Evolutionary conservation across 106 monocot genomes (phyloP).

Genomic region (Posidonia australis): DNA sequence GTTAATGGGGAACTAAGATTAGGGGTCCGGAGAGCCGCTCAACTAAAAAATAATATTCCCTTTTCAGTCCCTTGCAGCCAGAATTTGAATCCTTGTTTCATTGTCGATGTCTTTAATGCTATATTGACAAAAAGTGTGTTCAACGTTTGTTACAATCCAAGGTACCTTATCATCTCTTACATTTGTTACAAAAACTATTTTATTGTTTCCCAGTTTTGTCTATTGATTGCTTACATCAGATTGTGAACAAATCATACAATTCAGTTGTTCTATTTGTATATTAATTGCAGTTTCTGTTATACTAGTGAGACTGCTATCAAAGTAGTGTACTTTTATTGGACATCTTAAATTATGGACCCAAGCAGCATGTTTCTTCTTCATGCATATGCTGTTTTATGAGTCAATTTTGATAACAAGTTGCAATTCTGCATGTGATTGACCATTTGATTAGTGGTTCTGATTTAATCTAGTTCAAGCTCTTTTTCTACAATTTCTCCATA

Average conservation of each 20-base stretch:
- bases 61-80: slow-evolving; percentile 23
- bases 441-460: slow-evolving; percentile 51
- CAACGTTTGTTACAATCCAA: slow-evolving; percentile 69
- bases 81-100: slow-evolving; percentile 15
- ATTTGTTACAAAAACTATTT: not conserved
- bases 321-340: too few relatives aligned
- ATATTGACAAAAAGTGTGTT: slow-evolving; percentile 50
- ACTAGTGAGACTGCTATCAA: too few relatives aligned
- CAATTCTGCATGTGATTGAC: slow-evolving; percentile 15
- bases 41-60: slow-evolving; percentile 34
- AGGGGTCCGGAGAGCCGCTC: slow-evolving; percentile 80
- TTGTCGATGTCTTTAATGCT: slow-evolving; percentile 45
- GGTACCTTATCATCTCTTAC: slow-evolving; percentile 24
- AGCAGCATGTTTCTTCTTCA: too few relatives aligned
- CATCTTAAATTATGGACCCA: too few relatives aligned
- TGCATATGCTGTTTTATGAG: too few relatives aligned
- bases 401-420: too few relatives aligned
- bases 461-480: slow-evolving; percentile 53
- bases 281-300: too few relatives aligned
- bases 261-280: too few relatives aligned
- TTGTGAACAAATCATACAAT: too few relatives aligned
- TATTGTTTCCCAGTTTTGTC: too few relatives aligned
- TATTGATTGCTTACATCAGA: not conserved
- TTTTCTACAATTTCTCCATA: too few relatives aligned
- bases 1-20: slow-evolving; percentile 75